These are phyloP conservation scores for Gentiana straminea DNA, from an alignment of 257 asterid genomes.

Conservation along the genomic window DNA sequence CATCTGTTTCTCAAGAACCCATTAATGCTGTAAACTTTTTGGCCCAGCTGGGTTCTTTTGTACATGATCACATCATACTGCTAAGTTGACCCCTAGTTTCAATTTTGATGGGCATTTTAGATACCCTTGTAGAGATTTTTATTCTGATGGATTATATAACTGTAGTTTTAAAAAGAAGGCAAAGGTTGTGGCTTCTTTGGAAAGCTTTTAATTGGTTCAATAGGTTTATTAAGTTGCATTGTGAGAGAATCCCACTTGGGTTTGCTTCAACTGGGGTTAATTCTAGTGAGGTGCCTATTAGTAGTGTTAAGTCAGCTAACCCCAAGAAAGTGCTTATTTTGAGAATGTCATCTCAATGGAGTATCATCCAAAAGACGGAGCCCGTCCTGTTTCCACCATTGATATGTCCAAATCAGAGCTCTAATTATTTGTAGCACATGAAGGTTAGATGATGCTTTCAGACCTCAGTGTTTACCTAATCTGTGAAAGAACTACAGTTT, in stretches of 20 bases:
- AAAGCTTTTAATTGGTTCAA: constrained; percentile 49
- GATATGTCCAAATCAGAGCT: constrained; percentile 53
- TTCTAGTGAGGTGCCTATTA: constrained; percentile 27
- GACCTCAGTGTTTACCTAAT: constrained; percentile 40
- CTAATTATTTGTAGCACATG: constrained; percentile 68
- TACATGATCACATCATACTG: constrained; percentile 26
- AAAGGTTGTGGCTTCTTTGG: constrained; percentile 42
- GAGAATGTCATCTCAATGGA: constrained; percentile 63
- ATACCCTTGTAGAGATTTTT: constrained; percentile 38
- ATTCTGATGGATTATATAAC: constrained; percentile 25
- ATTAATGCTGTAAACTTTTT: no score
- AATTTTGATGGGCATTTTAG: not conserved
- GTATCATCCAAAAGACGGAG: constrained; percentile 43
- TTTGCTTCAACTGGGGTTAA: constrained; percentile 57
- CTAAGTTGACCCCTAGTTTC: constrained; percentile 4
- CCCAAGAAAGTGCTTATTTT: constrained; percentile 75
- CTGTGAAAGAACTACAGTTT: not conserved
- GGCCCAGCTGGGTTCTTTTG: no score
- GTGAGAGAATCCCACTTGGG: constrained; percentile 74
- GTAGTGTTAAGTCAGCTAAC: constrained; percentile 25
- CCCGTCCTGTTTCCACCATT: constrained; percentile 97
- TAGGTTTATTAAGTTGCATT: constrained; percentile 59
- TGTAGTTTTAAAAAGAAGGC: constrained; percentile 26
- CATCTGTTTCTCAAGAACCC: no score
- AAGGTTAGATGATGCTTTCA: constrained; percentile 30